phyloP scores from a whole-genome alignment of 139 green algal species.

The Edaphochlamys debaryana region DNA sequence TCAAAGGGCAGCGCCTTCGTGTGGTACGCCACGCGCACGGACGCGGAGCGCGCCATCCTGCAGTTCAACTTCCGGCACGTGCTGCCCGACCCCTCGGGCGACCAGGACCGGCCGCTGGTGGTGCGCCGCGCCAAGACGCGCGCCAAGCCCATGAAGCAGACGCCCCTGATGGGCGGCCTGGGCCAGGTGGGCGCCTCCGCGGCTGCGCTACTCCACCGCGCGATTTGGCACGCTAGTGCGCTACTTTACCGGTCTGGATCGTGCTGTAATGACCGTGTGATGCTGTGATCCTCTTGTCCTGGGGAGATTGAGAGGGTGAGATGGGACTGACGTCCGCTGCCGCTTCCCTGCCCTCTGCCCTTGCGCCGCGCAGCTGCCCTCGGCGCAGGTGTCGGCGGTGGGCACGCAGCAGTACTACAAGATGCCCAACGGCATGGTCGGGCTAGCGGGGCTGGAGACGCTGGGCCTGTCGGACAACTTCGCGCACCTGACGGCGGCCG shows the following conservation, averaged over 20 bases:
- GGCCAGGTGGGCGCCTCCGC: not conserved
- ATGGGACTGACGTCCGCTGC: no score
- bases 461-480: slow-evolving; percentile 7
- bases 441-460: slow-evolving; percentile 15
- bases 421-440: slow-evolving; percentile 19
- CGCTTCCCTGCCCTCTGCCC: no score
- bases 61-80: slow-evolving; percentile 69
- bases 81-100: slow-evolving; percentile 49
- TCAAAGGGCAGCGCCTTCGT: slow-evolving; percentile 76
- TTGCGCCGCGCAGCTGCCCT: no score
- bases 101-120: slow-evolving; percentile 71
- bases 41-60: slow-evolving; percentile 61
- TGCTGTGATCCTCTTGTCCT: not conserved
- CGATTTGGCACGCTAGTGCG: no score
- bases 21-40: slow-evolving; percentile 53
- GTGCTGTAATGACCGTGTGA: not conserved
- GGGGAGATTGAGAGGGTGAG: not conserved
- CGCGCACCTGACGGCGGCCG: not conserved
- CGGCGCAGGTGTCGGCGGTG: no score
- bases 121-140: slow-evolving; percentile 69
- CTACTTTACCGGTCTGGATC: not conserved
- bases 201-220: no score
- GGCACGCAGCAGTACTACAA: no score
- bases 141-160: slow-evolving; percentile 27
- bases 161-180: slow-evolving; percentile 14